A percentile compares a stretch with the other conserved stretches of the same genome.
Conservation (phyloP, 352 stramenopile genomes). For the Globisporangium nunn region DNA sequence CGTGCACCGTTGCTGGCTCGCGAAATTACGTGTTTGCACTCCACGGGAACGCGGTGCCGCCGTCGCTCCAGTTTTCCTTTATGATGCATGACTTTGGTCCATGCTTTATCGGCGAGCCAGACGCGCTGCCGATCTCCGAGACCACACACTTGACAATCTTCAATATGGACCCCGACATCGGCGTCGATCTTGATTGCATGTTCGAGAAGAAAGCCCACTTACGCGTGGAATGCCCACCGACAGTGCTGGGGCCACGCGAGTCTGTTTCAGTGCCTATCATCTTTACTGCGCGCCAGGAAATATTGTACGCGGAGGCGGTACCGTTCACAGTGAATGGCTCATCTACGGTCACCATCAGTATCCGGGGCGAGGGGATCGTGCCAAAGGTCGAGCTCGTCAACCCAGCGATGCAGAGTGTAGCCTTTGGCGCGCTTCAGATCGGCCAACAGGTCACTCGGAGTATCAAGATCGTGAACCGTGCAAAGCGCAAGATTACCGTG, state of each 20-base stretch:
- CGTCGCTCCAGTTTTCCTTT: constrained; percentile 88
- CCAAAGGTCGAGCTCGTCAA: constrained; percentile 88
- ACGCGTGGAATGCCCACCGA: constrained; percentile 79
- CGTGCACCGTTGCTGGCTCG: constrained; percentile 83
- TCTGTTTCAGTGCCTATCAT: constrained; percentile 68
- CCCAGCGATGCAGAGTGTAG: constrained; percentile 65
- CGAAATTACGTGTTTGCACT: constrained; percentile 76
- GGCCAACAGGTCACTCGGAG: constrained; percentile 62
- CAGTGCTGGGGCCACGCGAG: constrained; percentile 75
- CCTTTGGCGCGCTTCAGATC: constrained; percentile 82
- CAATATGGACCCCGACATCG: constrained; percentile 81
- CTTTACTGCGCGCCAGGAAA: constrained; percentile 84
- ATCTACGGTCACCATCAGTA: constrained; percentile 63
- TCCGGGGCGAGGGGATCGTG: constrained; percentile 69
- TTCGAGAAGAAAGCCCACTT: constrained; percentile 86
- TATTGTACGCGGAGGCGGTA: constrained; percentile 78
- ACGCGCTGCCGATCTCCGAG: constrained; percentile 49
- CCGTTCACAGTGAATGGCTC: constrained; percentile 90
- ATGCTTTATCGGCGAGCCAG: constrained; percentile 87
- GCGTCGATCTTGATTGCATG: constrained; percentile 85
- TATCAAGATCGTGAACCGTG: constrained; percentile 83
- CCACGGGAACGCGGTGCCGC: constrained; percentile 68
- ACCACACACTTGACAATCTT: constrained; percentile 57
- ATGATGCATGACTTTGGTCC: constrained; percentile 87
- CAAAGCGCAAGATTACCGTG: constrained; percentile 65